Base-by-base conservation (phyloP, 1,284 basidiomycete species). In the Gomphus bonarii region DNA sequence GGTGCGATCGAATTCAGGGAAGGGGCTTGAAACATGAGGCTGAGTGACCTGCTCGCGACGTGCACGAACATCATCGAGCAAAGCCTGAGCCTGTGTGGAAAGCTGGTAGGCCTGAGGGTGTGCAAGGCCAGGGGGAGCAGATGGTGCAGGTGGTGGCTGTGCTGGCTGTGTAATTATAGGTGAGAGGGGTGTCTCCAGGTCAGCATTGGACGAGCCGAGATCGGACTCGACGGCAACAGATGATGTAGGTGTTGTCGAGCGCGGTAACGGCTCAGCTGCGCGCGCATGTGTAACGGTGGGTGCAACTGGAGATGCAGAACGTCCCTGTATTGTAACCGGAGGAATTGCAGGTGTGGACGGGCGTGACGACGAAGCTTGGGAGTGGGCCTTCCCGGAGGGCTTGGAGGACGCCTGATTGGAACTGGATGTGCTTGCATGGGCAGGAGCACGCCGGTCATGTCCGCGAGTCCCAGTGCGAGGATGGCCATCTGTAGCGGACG, bases 1-100 rank as follows among this genome's bases (percentile, higher is more conserved):
- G 31, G 86, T 90, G 20, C 86, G 79, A 68, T 92, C 89, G 61
- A 92, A 84, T 64, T 92, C 90, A n/a, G 90, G 90, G 75, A 91
- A 93, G n/a, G 90, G 86, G 67, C 79, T 90, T 59, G 80, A 25
- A 7, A 44, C 42, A 71, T 50, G 73, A 75, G 30, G 73, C 69
- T 20, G 75, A 67, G 11, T 70, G 59, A 3, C 50, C 8, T 54
- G 52, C 2, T 91, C 87, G 47, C 90, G 77, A 43, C 91, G 77
- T 48, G 81, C 81, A 65, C 82, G 83, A 57, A 94, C 80, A 64
- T 94, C 91, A 60, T 93, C 90, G 51, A 94, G 75, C 48, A 95
- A 74, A 2, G 87, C 88, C 63, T 87, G 86, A 0, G 89, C 91
- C 47, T 88, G 85, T 12, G 77, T 86, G 0, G 91, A 92, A 73